Evolutionary conservation across 768 basidiomycete genomes (phyloP).

Genomic region (Boletus tomentosulus): DNA sequence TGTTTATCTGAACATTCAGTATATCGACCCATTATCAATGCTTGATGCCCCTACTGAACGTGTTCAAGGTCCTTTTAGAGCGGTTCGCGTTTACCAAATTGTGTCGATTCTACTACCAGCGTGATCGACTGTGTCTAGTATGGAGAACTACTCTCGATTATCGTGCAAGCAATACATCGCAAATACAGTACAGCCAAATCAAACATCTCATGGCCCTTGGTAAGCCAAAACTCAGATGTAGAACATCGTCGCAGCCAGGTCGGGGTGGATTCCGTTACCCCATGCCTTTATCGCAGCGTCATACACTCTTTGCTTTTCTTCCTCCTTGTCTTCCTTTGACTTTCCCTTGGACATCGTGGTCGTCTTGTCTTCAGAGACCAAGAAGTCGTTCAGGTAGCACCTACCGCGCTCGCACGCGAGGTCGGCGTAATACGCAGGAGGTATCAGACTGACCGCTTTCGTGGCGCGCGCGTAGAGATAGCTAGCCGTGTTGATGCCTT

Average conservation of each 20-base stretch:
- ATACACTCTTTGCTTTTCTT: conserved; percentile 21
- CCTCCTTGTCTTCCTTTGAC: conserved; percentile 31
- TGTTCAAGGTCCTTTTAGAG: too few relatives aligned
- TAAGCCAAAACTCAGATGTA: conserved; percentile 47
- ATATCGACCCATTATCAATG: too few relatives aligned
- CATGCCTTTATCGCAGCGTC: conserved; percentile 33
- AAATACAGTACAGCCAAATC: neutral
- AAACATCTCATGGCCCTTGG: neutral
- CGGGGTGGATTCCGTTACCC: conserved; percentile 54
- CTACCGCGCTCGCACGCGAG: conserved; percentile 78
- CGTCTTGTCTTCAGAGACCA: conserved; percentile 53
- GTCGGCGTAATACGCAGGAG: conserved; percentile 79
- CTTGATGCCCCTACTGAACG: too few relatives aligned
- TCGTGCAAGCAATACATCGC: neutral
- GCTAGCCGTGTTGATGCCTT: conserved; percentile 62
- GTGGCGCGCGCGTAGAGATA: conserved; percentile 83
- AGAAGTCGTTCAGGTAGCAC: conserved; percentile 69
- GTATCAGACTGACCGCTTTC: conserved; percentile 76
- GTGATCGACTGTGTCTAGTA: too few relatives aligned
- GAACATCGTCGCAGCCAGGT: conserved; percentile 67
- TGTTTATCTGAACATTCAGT: too few relatives aligned
- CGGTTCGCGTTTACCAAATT: too few relatives aligned
- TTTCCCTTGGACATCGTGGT: conserved; percentile 32
- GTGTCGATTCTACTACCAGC: too few relatives aligned
- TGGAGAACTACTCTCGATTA: neutral